Evolutionary conservation across 768 basidiomycete genomes (phyloP).

Genomic region (Suillus subaureus): DNA sequence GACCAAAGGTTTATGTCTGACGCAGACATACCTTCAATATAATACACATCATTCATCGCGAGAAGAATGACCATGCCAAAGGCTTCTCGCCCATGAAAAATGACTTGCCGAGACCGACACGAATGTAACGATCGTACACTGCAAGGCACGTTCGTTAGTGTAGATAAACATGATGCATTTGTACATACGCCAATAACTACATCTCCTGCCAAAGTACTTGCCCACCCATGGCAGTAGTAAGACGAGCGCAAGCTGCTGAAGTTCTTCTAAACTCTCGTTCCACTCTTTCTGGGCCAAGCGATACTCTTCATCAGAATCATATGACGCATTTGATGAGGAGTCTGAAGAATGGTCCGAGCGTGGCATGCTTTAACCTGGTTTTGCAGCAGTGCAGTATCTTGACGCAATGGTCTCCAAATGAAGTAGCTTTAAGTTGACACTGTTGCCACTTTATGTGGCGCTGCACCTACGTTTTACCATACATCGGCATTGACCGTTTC

Average conservation of each 20-base stretch:
- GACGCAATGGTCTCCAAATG: constrained; percentile 1
- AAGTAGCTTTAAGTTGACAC: not conserved
- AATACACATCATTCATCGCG: constrained; percentile 17
- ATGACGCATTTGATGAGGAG: constrained; percentile 48
- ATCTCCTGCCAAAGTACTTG: constrained; percentile 85
- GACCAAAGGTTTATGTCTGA: constrained; percentile 33
- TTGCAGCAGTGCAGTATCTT: not conserved
- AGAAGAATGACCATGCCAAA: constrained; percentile 16
- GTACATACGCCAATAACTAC: constrained; percentile 81
- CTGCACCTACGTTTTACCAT: not conserved
- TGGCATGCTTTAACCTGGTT: constrained; percentile 49
- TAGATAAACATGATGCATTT: constrained; percentile 9
- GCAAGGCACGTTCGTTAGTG: constrained; percentile 16
- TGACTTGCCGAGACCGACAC: constrained; percentile 59
- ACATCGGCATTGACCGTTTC: constrained; percentile 6
- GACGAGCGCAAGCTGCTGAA: constrained; percentile 77
- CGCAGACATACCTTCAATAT: constrained; percentile 13
- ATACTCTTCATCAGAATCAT: constrained; percentile 69
- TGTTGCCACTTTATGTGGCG: constrained; percentile 20
- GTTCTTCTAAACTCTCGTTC: constrained; percentile 87
- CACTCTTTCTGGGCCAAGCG: constrained; percentile 85
- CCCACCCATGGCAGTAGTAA: constrained; percentile 86
- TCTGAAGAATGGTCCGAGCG: constrained; percentile 64
- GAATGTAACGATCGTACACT: constrained; percentile 76
- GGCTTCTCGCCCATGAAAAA: constrained; percentile 58